Evolutionary conservation across 2,329 filamentous ascomycete genomes (phyloP).

Genomic region (Aspergillus persii): DNA sequence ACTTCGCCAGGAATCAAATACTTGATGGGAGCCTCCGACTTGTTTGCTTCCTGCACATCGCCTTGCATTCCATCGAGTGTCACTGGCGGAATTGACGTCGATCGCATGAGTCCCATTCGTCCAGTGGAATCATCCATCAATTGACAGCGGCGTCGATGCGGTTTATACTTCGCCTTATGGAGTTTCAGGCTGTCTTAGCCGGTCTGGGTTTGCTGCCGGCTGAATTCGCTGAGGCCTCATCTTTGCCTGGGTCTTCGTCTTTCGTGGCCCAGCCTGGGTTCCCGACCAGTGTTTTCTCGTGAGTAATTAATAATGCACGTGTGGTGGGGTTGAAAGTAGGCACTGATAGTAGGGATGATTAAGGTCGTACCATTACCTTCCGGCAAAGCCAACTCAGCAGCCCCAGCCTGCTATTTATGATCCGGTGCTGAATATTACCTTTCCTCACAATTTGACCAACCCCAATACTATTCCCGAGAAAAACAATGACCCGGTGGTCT

Average conservation of each 20-base stretch:
- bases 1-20: neutral
- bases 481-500: constrained; percentile 52
- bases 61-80: neutral
- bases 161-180: neutral
- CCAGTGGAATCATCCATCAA: neutral
- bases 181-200: constrained; percentile 12
- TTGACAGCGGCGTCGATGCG: neutral
- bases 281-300: constrained; percentile 51
- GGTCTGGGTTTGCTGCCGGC: constrained; percentile 4
- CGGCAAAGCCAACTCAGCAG: constrained; percentile 46
- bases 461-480: constrained; percentile 51
- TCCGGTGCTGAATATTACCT: constrained; percentile 55
- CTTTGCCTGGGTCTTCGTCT: constrained; percentile 22
- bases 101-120: neutral
- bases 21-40: neutral
- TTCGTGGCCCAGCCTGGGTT: constrained; percentile 45
- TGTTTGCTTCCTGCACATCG: neutral
- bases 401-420: constrained; percentile 56
- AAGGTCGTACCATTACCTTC: constrained; percentile 46
- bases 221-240: constrained; percentile 4
- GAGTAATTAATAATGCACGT: constrained; percentile 9
- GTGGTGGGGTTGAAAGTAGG: too few relatives aligned
- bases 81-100: neutral
- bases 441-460: constrained; percentile 54
- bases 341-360: neutral